phyloP scores from a whole-genome alignment of 345 rosid species.

The Eucalyptus marginata region DNA sequence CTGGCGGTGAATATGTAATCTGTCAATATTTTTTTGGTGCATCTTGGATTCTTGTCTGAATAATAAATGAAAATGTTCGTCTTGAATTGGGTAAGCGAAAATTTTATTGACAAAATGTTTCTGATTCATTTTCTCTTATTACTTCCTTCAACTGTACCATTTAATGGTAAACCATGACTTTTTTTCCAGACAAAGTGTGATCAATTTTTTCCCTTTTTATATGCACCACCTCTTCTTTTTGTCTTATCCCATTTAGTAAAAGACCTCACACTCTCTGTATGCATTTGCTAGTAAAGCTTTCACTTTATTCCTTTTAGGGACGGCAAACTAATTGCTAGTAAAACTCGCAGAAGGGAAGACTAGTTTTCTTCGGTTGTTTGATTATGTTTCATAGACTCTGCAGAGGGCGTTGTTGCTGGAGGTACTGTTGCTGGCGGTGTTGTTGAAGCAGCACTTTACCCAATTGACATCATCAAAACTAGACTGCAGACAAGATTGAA shows the following conservation, averaged over 20 bases:
- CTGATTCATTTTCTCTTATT: neutral
- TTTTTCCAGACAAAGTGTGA: neutral
- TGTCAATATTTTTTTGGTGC: neutral
- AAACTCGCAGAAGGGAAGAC: neutral
- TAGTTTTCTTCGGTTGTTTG: neutral
- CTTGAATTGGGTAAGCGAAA: neutral
- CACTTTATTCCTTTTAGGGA: neutral
- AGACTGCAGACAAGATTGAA: constrained; percentile 41
- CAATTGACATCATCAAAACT: constrained; percentile 82
- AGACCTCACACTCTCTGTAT: neutral
- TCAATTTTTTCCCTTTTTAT: neutral
- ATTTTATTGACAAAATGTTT: neutral
- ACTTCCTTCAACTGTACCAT: neutral
- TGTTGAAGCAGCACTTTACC: constrained; percentile 75
- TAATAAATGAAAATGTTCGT: neutral
- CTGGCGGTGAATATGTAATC: neutral
- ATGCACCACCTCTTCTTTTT: neutral
- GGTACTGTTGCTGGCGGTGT: constrained; percentile 36
- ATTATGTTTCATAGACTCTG: neutral
- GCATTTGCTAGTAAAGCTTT: neutral
- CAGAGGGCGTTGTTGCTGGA: constrained; percentile 63
- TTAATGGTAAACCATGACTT: too few species aligned
- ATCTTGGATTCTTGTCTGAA: neutral
- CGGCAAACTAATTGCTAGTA: neutral
- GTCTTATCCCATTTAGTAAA: neutral